A percentile compares a stretch with the other conserved stretches of the same genome.
phyloP scores from a whole-genome alignment of 2,329 filamentous ascomycete genomes.

The Ceratocystis variospora region DNA sequence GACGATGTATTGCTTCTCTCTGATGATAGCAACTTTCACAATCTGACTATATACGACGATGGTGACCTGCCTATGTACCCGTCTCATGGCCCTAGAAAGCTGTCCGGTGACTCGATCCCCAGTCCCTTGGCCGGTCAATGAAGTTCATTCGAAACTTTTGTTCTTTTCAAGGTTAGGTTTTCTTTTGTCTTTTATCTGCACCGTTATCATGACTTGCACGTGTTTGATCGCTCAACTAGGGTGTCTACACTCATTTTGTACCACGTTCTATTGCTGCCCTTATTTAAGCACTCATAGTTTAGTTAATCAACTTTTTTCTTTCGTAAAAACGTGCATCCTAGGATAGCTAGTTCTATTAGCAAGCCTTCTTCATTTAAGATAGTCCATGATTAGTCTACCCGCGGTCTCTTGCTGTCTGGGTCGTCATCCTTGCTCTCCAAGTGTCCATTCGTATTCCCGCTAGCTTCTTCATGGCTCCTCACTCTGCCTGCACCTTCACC shows the following conservation, averaged over 20 bases:
- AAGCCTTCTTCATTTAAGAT: not conserved
- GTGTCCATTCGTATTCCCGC: conserved; percentile 38
- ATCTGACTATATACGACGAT: conserved; percentile 15
- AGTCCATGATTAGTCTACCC: conserved; percentile 29
- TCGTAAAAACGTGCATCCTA: not conserved
- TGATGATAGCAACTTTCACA: conserved; percentile 16
- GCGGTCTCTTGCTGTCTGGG: conserved; percentile 35
- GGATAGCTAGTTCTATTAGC: not conserved
- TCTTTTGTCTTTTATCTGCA: not conserved
- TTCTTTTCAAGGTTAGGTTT: not conserved
- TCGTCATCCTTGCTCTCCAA: conserved; percentile 30
- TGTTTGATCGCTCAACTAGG: not conserved
- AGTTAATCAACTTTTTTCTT: not conserved
- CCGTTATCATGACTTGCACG: not conserved
- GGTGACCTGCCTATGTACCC: not conserved
- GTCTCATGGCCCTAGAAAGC: not conserved
- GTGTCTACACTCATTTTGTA: not conserved
- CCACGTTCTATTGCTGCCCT: not conserved
- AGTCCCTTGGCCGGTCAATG: not conserved
- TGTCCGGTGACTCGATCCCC: not conserved
- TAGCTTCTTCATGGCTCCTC: conserved; percentile 40
- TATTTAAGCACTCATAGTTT: not conserved
- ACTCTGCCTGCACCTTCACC: conserved; percentile 52
- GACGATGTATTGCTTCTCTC: conserved; percentile 17
- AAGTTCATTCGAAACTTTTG: not conserved